A percentile compares a stretch with the other conserved stretches of the same genome.
Conservation (phyloP, 139 green algal genomes). For the Pedinophyceae sp. region DNA sequence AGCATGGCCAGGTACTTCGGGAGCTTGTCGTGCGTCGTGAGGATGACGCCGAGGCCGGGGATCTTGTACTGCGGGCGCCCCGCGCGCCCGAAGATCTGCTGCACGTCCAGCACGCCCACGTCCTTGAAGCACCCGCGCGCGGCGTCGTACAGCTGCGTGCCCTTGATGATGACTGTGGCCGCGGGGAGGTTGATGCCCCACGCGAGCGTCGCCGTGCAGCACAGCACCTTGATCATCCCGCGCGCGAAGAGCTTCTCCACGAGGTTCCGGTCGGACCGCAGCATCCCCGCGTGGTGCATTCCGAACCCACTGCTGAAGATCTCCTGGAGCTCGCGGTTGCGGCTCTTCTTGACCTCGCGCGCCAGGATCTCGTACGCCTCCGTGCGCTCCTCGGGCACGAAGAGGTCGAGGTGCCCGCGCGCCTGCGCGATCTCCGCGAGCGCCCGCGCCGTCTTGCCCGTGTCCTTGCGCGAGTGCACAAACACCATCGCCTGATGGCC, state of each 20-base stretch:
- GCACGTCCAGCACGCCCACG: constrained; percentile 91
- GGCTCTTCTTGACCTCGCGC: constrained; percentile 64
- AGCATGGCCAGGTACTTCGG: constrained; percentile 91
- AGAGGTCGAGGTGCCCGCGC: neutral
- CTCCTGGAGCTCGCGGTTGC: constrained; percentile 75
- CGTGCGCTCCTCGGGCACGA: constrained; percentile 4
- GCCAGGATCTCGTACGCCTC: constrained; percentile 31
- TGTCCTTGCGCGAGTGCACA: constrained; percentile 94
- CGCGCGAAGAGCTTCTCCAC: constrained; percentile 76
- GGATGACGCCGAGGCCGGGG: constrained; percentile 76
- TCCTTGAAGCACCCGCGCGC: constrained; percentile 81
- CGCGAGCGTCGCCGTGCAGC: constrained; percentile 88
- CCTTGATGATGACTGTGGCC: constrained; percentile 95
- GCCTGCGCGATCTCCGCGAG: constrained; percentile 37
- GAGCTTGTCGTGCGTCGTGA: constrained; percentile 90
- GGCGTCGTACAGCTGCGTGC: constrained; percentile 95
- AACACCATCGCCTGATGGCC: constrained; percentile 98
- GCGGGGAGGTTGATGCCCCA: constrained; percentile 97
- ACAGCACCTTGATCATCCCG: constrained; percentile 80
- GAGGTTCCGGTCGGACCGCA: constrained; percentile 77
- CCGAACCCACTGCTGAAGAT: constrained; percentile 70
- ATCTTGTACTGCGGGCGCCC: constrained; percentile 71
- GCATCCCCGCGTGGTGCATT: constrained; percentile 95
- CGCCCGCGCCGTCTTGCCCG: constrained; percentile 71
- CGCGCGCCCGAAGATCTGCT: constrained; percentile 97